phyloP scores from a whole-genome alignment of 805 yeast species.

The Ogataea chonburiensis region DNA sequence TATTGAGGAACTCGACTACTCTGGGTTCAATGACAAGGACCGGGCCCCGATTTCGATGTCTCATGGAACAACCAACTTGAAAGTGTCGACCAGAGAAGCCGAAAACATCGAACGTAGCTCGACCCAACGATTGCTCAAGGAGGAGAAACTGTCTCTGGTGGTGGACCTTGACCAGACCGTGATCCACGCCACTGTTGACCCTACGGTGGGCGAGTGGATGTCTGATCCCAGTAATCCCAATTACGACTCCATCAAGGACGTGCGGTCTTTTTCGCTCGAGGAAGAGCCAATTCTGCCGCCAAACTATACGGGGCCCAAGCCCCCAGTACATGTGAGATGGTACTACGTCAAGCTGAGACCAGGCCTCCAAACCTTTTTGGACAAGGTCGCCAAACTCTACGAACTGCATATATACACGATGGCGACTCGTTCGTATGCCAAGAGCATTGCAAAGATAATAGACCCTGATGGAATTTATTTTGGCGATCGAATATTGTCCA shows the following conservation, averaged over 20 bases:
- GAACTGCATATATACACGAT: constrained; percentile 96
- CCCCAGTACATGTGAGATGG: constrained; percentile 66
- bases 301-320: constrained; percentile 58
- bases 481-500: constrained; percentile 85
- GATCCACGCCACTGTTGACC: constrained; percentile 96
- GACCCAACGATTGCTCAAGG: constrained; percentile 56
- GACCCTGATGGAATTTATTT: constrained; percentile 87
- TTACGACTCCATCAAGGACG: constrained; percentile 80
- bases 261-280: constrained; percentile 68
- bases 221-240: constrained; percentile 82
- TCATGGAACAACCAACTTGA: constrained; percentile 81
- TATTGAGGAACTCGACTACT: constrained; percentile 71
- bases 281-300: constrained; percentile 67
- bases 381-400: constrained; percentile 58
- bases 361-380: constrained; percentile 73
- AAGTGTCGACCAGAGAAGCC: constrained; percentile 85
- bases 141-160: constrained; percentile 76
- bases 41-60: constrained; percentile 87
- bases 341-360: constrained; percentile 93
- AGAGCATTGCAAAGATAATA: constrained; percentile 82
- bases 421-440: constrained; percentile 96
- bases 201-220: constrained; percentile 96
- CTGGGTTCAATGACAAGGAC: constrained; percentile 64
- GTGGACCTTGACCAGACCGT: constrained; percentile 98
- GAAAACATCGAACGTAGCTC: constrained; percentile 71